These are phyloP conservation scores for Fusarium continuum DNA, from an alignment of 2,329 filamentous ascomycete genomes.

Conservation along the genomic window DNA sequence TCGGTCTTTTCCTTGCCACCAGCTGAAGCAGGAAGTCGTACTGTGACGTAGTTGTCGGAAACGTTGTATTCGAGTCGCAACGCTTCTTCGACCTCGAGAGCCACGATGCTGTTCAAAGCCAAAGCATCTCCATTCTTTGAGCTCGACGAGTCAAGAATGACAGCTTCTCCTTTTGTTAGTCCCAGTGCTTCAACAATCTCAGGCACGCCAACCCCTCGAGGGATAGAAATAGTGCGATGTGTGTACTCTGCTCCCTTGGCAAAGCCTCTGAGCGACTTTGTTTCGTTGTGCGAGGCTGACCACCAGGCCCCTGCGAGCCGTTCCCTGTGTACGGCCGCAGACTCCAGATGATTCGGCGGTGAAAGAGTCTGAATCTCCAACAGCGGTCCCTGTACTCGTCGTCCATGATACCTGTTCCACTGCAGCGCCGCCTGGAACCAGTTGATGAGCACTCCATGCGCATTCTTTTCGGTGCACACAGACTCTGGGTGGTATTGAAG, in stretches of 20 bases:
- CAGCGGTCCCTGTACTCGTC: slow-evolving; percentile 17
- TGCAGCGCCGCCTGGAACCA: slow-evolving; percentile 75
- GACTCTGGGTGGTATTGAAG: slow-evolving; percentile 94
- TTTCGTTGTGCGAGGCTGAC: background rate
- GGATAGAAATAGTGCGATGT: slow-evolving; percentile 55
- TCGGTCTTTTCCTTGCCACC: slow-evolving; percentile 1
- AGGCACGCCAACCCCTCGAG: slow-evolving; percentile 58
- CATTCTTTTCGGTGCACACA: slow-evolving; percentile 77
- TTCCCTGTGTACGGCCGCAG: slow-evolving; percentile 28
- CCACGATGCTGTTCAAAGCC: slow-evolving; percentile 76
- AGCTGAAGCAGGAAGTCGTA: slow-evolving; percentile 39
- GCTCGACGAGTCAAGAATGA: slow-evolving; percentile 70
- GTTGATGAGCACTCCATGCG: slow-evolving; percentile 71
- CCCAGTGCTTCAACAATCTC: slow-evolving; percentile 64
- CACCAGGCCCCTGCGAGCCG: slow-evolving; percentile 20
- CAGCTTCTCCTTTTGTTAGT: slow-evolving; percentile 53
- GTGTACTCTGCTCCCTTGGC: slow-evolving; percentile 46
- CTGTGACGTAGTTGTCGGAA: slow-evolving; percentile 53
- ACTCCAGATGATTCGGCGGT: slow-evolving; percentile 39
- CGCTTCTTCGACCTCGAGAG: slow-evolving; percentile 67
- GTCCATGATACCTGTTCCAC: slow-evolving; percentile 62
- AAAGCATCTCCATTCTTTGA: slow-evolving; percentile 55
- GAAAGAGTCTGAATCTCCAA: slow-evolving; percentile 40
- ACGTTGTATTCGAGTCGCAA: slow-evolving; percentile 66
- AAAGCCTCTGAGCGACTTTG: slow-evolving; percentile 19